Base-by-base conservation (phyloP, 306 rosid genomes). In the Acacia crassicarpa region DNA sequence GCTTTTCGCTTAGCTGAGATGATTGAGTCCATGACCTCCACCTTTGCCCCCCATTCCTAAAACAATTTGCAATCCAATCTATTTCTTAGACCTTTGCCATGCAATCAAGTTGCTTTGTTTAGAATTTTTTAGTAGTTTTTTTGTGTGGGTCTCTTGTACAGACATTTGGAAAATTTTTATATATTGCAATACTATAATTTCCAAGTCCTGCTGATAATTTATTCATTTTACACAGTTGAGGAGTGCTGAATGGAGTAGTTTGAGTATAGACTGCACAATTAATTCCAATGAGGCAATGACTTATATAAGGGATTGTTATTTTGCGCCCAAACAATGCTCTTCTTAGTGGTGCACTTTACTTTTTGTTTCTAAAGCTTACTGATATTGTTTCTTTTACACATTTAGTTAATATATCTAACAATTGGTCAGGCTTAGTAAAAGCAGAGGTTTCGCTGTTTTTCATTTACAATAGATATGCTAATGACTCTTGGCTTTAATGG, bases 1-100 rank as follows among this genome's bases (percentile, higher is more conserved):
- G 19, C 51, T 75, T 75, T 85, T 78, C 67, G 72, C 45, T 63
- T 67, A 54, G 67, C 67, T 80, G 67, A 23, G 74, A 59, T 72
- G 44, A 27, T 43, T 70, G 51, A 45, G 12, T 25, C 20, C 53
- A 19, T 71, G 59, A 48, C 44, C 17, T n/a, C 35, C 6, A 48
- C 66, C 66, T 63, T 30, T 30, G 38, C n/a, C n/a, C 63, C 25
- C 8, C 2, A 5, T 5, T 54, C 25, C n/a, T 14, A n/a, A 27
- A 25, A 68, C 79, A 35, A 33, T 44, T 70, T 78, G 41, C 74
- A 40, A 9, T 61, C 16, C 38, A n/a, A 22, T 78, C 72, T 45
- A 43, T 74, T 69, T 13, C 69, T 40, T 23, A 10, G 32, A 82
- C 14, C 72, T 70, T 43, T 23, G 51, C 15, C 66, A 6, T n/a